A percentile compares a stretch with the other conserved stretches of the same genome.
phyloP scores from a whole-genome alignment of 2,329 filamentous ascomycete species.

The Sordariomycetes sp. region DNA sequence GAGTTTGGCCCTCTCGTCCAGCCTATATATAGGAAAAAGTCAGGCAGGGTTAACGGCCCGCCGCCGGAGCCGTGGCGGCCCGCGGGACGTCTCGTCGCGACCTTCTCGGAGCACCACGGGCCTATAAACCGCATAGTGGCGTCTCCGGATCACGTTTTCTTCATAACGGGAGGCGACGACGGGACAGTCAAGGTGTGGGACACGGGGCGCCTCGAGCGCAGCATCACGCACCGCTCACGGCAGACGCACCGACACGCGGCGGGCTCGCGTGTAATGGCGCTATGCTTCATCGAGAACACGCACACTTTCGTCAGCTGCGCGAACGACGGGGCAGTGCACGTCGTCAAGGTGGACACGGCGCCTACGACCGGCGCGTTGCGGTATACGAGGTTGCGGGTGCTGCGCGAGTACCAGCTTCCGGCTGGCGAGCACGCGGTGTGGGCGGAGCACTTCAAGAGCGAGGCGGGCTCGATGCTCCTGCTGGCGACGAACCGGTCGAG shows the following conservation, averaged over 20 bases:
- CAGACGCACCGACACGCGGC: conserved; percentile 71
- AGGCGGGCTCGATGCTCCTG: conserved; percentile 71
- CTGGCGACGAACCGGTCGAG: conserved; percentile 80
- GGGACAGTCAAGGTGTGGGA: conserved; percentile 92
- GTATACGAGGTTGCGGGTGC: conserved; percentile 66
- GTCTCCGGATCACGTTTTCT: conserved; percentile 87
- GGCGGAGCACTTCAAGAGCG: conserved; percentile 83
- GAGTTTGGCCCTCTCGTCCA: conserved; percentile 75
- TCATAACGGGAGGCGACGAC: conserved; percentile 87
- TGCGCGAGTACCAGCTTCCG: conserved; percentile 73
- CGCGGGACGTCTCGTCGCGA: conserved; percentile 71
- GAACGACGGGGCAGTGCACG: conserved; percentile 80
- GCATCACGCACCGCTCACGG: conserved; percentile 76
- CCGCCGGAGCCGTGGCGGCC: conserved; percentile 63
- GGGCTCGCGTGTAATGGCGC: conserved; percentile 62
- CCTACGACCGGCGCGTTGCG: conserved; percentile 42
- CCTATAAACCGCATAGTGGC: conserved; percentile 73
- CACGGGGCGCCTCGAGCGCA: conserved; percentile 77
- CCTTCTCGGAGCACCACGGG: conserved; percentile 78
- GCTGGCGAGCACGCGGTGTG: conserved; percentile 70
- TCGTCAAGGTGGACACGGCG: conserved; percentile 64
- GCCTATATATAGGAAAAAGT: conserved; percentile 48
- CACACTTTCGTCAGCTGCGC: conserved; percentile 89
- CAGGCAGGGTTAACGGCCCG: conserved; percentile 32
- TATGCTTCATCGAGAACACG: conserved; percentile 89